Evolutionary conservation across 2,329 filamentous ascomycete genomes (phyloP).

Genomic region (Helminthosporium solani): DNA sequence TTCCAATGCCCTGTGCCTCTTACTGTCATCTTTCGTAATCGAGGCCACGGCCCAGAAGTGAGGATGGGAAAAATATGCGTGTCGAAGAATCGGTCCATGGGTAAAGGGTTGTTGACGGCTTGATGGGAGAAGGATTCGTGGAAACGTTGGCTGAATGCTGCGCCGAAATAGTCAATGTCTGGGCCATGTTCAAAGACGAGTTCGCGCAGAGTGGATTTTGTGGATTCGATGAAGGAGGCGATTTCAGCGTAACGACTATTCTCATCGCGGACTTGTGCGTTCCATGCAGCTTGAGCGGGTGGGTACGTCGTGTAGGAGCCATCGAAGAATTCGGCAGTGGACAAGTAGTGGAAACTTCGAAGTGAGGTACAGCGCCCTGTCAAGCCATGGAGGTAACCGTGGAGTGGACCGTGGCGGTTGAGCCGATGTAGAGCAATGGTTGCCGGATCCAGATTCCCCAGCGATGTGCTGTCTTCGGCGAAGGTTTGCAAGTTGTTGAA

Average conservation of each 20-base stretch:
- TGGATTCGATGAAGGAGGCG: conserved; percentile 7
- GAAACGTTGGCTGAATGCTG: neutral
- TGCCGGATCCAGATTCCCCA: neutral
- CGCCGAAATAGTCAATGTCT: conserved; percentile 5
- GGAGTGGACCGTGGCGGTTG: neutral
- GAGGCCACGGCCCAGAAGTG: conserved; percentile 4
- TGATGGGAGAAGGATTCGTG: neutral
- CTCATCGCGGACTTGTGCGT: neutral
- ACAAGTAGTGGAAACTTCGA: conserved; percentile 3
- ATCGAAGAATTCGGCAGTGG: conserved; percentile 3
- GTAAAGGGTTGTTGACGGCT: conserved; percentile 2
- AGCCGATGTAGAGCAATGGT: neutral
- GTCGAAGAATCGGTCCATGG: conserved; percentile 13
- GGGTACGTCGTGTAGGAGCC: neutral
- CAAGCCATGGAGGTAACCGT: conserved; percentile 6
- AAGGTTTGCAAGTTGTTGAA: conserved; percentile 12
- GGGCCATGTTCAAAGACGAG: conserved; percentile 12
- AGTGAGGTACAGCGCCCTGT: conserved; percentile 6
- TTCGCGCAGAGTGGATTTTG: conserved; percentile 7
- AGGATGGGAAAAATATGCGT: conserved; percentile 8
- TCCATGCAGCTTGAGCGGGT: neutral
- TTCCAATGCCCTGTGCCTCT: conserved; percentile 12
- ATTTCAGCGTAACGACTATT: conserved; percentile 7
- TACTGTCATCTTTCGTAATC: conserved; percentile 4
- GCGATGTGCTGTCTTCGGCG: neutral